Evolutionary conservation across 768 basidiomycete species (phyloP).

Genomic region (Macrocybe gigantea): DNA sequence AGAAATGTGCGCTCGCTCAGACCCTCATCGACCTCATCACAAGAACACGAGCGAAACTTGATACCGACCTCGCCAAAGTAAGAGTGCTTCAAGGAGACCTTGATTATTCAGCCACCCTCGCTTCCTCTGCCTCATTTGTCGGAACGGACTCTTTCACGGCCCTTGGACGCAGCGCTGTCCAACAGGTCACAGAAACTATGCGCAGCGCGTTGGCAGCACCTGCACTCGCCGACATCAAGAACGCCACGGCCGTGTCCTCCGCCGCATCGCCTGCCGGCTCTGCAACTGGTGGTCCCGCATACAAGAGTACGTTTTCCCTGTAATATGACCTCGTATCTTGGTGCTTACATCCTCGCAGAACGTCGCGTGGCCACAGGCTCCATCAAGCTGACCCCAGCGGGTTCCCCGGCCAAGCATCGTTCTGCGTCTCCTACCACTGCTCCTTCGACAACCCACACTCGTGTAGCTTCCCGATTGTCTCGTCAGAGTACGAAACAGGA

Average conservation of each 20-base stretch:
- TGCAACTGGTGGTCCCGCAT: constrained; percentile 21
- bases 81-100: constrained; percentile 41
- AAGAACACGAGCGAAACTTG: constrained; percentile 42
- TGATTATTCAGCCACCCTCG: constrained; percentile 3
- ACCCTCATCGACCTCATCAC: constrained; percentile 43
- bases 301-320: constrained; percentile 31
- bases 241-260: constrained; percentile 12
- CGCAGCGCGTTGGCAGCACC: constrained; percentile 33
- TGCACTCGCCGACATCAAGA: constrained; percentile 20
- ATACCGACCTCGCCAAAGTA: constrained; percentile 42
- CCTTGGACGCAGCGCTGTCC: constrained; percentile 20
- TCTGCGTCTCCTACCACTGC: constrained; percentile 38
- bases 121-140: not conserved
- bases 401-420: constrained; percentile 30
- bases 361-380: constrained; percentile 34
- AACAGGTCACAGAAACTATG: constrained; percentile 38
- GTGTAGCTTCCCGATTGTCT: constrained; percentile 40
- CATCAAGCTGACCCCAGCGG: constrained; percentile 33
- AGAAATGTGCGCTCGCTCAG: constrained; percentile 43
- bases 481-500: constrained; percentile 32
- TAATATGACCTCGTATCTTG: not conserved
- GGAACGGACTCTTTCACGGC: constrained; percentile 1
- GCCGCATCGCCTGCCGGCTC: constrained; percentile 14
- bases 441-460: constrained; percentile 22
- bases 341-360: constrained; percentile 19